A percentile compares a stretch with the other conserved stretches of the same genome.
Evolutionary conservation across 2,329 filamentous ascomycete genomes (phyloP).

Genomic region (Pseudonectria foliicola): DNA sequence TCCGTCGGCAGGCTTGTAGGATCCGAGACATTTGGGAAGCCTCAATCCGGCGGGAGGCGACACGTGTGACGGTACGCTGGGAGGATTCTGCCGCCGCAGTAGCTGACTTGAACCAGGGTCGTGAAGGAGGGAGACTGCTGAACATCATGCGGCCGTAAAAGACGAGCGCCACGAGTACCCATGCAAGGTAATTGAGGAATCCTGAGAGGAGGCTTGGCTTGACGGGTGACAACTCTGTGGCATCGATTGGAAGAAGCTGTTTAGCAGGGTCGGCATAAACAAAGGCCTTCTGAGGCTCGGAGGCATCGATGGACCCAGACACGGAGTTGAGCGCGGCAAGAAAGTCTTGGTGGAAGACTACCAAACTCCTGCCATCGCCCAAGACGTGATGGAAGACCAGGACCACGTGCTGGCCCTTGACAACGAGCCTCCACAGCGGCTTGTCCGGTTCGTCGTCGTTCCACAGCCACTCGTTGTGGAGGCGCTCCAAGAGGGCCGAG

Average conservation of each 20-base stretch:
- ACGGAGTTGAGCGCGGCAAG: constrained; percentile 7
- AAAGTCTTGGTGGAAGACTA: constrained; percentile 9
- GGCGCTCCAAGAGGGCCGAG: no score
- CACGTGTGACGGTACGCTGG: constrained; percentile 5
- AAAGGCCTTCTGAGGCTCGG: no score
- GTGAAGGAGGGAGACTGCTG: constrained; percentile 2
- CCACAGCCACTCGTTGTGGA: no score
- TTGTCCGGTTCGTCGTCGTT: constrained; percentile 3
- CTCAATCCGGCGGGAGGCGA: constrained; percentile 7
- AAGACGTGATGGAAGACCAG: constrained; percentile 15
- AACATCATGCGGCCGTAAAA: constrained; percentile 6
- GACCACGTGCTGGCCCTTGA: constrained; percentile 5
- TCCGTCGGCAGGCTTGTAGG: constrained; percentile 11
- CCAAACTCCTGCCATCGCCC: constrained; percentile 9
- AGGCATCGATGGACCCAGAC: no score
- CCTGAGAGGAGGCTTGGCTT: no score
- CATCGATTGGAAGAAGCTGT: no score
- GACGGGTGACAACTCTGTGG: no score
- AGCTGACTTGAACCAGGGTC: constrained; percentile 6
- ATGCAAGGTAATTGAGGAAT: no score
- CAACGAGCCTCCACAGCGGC: constrained; percentile 9
- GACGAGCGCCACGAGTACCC: no score
- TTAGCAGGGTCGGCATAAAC: no score
- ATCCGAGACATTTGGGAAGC: constrained; percentile 4
- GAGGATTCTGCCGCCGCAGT: constrained; percentile 3